Evolutionary conservation across 2,329 filamentous ascomycete genomes (phyloP).

Genomic region (Apiospora sp.): DNA sequence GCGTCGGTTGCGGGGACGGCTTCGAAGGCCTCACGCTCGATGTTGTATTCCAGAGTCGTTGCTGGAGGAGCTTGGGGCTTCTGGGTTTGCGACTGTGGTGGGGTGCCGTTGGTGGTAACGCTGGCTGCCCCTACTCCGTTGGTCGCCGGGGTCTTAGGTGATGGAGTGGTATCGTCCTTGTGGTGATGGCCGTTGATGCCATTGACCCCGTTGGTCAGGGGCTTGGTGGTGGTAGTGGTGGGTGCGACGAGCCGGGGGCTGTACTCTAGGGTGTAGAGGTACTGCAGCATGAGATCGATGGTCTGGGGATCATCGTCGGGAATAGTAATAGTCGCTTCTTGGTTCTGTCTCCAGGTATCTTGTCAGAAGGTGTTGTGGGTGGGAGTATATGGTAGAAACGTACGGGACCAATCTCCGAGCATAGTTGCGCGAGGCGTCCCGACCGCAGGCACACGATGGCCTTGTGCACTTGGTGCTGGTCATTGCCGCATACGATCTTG

Average conservation of each 20-base stretch:
- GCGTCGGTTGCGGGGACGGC: conserved; percentile 12
- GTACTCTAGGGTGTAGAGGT: conserved; percentile 34
- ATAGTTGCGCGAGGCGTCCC: conserved; percentile 23
- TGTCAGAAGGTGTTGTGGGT: too few relatives aligned
- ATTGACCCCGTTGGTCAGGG: conserved; percentile 15
- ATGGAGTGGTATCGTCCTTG: neutral
- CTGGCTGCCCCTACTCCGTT: neutral
- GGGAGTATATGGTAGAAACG: too few relatives aligned
- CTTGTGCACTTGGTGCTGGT: conserved; percentile 30
- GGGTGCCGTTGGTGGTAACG: neutral
- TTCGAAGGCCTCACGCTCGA: conserved; percentile 26
- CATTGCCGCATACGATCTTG: conserved; percentile 28
- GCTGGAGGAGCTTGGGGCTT: neutral
- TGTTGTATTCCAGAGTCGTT: conserved; percentile 23
- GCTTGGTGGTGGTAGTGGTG: conserved; percentile 21
- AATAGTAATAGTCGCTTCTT: conserved; percentile 26
- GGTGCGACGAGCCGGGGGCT: neutral
- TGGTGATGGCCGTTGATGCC: neutral
- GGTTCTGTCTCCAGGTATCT: neutral
- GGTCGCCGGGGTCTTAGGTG: neutral
- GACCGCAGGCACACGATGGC: conserved; percentile 30
- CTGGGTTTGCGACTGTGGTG: neutral
- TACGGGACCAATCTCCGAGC: conserved; percentile 1
- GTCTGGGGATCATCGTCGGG: conserved; percentile 31
- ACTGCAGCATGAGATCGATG: conserved; percentile 30